Conservation (phyloP, 2,329 filamentous ascomycete genomes). For the Cytospora piceae region DNA sequence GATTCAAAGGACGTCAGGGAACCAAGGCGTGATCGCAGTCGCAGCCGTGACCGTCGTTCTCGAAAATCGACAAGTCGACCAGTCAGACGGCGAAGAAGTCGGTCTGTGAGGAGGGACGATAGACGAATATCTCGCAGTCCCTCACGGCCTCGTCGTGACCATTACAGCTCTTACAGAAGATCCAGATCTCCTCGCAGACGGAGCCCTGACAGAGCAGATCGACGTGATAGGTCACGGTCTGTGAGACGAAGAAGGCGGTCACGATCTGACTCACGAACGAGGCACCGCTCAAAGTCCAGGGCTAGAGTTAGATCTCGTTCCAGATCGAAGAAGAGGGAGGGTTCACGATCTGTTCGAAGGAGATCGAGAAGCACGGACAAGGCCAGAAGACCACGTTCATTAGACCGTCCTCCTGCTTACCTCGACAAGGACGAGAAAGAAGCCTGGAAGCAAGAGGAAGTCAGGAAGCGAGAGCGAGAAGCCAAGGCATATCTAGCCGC, state of each 20-base stretch:
- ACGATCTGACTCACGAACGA: conserved; percentile 16
- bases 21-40: conserved; percentile 38
- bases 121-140: conserved; percentile 37
- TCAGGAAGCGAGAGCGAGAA: conserved; percentile 64
- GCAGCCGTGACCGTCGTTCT: conserved; percentile 33
- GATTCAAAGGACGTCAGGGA: conserved; percentile 32
- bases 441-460: conserved; percentile 64
- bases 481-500: conserved; percentile 67
- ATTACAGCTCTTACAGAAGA: conserved; percentile 34
- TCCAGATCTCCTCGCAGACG: conserved; percentile 28
- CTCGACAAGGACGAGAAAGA: conserved; percentile 55
- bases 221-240: conserved; percentile 24
- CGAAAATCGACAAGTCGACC: conserved; percentile 36
- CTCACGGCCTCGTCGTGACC: conserved; percentile 32
- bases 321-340: conserved; percentile 27
- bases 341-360: conserved; percentile 24
- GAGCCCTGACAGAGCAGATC: conserved; percentile 24
- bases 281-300: conserved; percentile 25
- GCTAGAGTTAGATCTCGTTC: conserved; percentile 22
- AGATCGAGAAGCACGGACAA: conserved; percentile 39
- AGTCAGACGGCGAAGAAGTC: conserved; percentile 34
- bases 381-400: conserved; percentile 43
- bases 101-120: conserved; percentile 36
- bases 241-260: conserved; percentile 25
- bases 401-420: conserved; percentile 38